Evolutionary conservation across 2,329 filamentous ascomycete species (phyloP), one percentile per base, ranked within the genome.

Genomic region (Ophiocordyceps camponoti-leonardi): DNA sequence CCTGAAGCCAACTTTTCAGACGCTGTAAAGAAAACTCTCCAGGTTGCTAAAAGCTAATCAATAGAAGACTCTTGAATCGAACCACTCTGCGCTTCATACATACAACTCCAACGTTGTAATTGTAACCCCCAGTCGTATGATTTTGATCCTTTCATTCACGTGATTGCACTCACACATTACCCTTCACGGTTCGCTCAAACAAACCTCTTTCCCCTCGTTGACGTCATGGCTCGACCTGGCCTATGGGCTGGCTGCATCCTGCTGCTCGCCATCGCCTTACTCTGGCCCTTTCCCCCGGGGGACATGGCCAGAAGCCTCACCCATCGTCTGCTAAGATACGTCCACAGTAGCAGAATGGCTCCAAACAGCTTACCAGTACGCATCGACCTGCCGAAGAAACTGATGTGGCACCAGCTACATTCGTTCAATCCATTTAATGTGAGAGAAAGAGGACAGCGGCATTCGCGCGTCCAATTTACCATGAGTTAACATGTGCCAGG

Each of bases 341-440:
- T 2, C 12, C 20, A 13, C 14, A 16, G 30, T 42, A 37, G 20
- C 28, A n/a, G 14, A 35, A 44, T 45, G 44, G 10, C 37, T 4
- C 2, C n/a, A 23, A 16, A 28, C 42, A 30, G 42, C 42, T n/a
- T n/a, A n/a, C n/a, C n/a, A n/a, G 53, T 71, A 44, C 56, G 59
- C 7, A 59, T 73, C 41, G 58, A 56, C 12, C 58, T 72, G 1
- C 61, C 66, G 2, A 51, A 61, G 0, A 65, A 61, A 11, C 58
- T 73, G n/a, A 58, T 62, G 0, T 52, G 62, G 49, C 53, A 65
- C 1, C 59, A 68, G 47, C 55, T 74, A 4, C 54, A 65, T 13
- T 54, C 53, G 13, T 73, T 73, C 51, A 55, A 59, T 4, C 69
- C 71, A 0, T 74, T 73, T 53, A 66, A 62, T 14, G 69, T 69